Evolutionary conservation across 306 rosid species (phyloP).

Genomic region (Myrica gale): DNA sequence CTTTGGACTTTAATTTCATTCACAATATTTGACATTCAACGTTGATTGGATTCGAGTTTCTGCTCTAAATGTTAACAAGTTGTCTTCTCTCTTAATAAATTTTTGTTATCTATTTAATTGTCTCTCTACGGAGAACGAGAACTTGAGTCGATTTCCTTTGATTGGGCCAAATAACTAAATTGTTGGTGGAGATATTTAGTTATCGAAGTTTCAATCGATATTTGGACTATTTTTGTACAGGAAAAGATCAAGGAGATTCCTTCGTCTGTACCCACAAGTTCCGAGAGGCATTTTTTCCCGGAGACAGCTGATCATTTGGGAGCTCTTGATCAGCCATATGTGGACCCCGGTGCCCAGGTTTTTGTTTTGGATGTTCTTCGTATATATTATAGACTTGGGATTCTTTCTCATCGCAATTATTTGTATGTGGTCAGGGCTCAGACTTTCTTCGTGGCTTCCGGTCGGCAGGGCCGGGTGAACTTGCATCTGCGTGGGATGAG

Average conservation of each 20-base stretch:
- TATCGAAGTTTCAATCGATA: background rate
- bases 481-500: conserved; percentile 86
- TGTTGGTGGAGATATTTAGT: background rate
- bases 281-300: conserved; percentile 46
- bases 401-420: background rate
- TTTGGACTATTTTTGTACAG: conserved; percentile 31
- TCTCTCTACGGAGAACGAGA: background rate
- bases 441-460: conserved; percentile 71
- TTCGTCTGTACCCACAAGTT: conserved; percentile 44
- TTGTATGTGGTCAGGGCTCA: conserved; percentile 46
- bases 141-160: background rate
- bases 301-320: conserved; percentile 19
- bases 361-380: background rate
- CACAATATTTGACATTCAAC: background rate
- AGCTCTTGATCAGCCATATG: conserved; percentile 66
- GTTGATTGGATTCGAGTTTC: background rate
- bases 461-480: conserved; percentile 47
- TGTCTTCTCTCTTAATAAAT: background rate
- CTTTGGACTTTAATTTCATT: background rate
- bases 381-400: background rate
- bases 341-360: conserved; percentile 65
- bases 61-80: background rate
- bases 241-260: conserved; percentile 91
- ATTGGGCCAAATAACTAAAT: background rate
- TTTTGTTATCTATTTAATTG: background rate